Conservation (phyloP, 2,329 filamentous ascomycete genomes). For the Pseudocercospora ulei region DNA sequence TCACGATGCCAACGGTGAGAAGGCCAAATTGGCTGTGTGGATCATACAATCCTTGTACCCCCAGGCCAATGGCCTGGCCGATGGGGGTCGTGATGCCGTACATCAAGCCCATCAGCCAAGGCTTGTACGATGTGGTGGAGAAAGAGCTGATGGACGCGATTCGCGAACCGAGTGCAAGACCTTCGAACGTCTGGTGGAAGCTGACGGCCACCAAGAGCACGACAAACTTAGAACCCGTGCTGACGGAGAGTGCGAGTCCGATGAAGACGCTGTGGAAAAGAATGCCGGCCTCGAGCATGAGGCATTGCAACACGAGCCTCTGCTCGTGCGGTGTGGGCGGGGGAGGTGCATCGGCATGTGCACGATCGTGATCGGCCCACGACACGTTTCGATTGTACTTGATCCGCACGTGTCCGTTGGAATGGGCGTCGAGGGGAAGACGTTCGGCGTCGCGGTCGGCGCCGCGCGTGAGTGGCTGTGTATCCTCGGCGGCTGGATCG, state of each 20-base stretch:
- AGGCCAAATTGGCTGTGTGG: constrained; percentile 42
- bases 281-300: constrained; percentile 66
- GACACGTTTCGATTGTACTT: constrained; percentile 19
- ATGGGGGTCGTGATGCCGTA: constrained; percentile 51
- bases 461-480: constrained; percentile 23
- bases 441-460: constrained; percentile 15
- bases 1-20: constrained; percentile 45
- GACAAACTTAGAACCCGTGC: constrained; percentile 54
- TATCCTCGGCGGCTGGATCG: constrained; percentile 24
- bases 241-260: constrained; percentile 62
- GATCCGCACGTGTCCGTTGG: constrained; percentile 13
- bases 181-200: constrained; percentile 63
- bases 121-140: constrained; percentile 59
- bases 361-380: constrained; percentile 17
- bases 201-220: constrained; percentile 59
- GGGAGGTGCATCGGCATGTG: constrained; percentile 10
- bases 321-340: constrained; percentile 39
- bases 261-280: constrained; percentile 71
- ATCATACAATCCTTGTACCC: constrained; percentile 45
- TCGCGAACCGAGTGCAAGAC: constrained; percentile 59
- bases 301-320: constrained; percentile 61
- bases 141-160: constrained; percentile 64
- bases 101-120: constrained; percentile 59
- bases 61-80: constrained; percentile 44
- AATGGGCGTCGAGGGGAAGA: constrained; percentile 15